Percentiles rank a stretch among this genome's conserved stretches.
These are phyloP conservation scores for Monilinia vaccinii-corymbosi DNA, from an alignment of 2,329 filamentous ascomycete genomes.

Conservation along the genomic window DNA sequence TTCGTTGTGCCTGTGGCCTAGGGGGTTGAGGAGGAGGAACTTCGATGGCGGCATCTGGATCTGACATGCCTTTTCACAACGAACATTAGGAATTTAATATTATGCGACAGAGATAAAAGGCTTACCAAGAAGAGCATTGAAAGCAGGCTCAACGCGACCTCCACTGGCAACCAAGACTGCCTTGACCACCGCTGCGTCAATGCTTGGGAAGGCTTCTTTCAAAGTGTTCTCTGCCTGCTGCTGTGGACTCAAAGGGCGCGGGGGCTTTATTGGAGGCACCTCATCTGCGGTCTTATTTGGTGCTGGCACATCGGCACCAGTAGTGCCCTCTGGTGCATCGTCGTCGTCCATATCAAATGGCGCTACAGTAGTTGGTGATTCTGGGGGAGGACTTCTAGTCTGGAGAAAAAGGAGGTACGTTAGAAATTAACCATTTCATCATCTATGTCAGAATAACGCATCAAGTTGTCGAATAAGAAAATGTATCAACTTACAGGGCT, in stretches of 20 bases:
- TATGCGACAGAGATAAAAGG: background rate
- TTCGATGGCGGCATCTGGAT: slow-evolving; percentile 59
- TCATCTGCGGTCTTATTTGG: slow-evolving; percentile 36
- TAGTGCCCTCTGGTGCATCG: slow-evolving; percentile 52
- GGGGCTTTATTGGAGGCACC: slow-evolving; percentile 64
- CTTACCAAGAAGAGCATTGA: slow-evolving; percentile 83
- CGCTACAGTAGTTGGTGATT: slow-evolving; percentile 57
- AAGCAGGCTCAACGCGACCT: slow-evolving; percentile 84
- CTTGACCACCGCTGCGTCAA: slow-evolving; percentile 73
- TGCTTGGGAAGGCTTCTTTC: slow-evolving; percentile 84
- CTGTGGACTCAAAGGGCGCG: slow-evolving; percentile 69
- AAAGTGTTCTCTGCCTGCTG: slow-evolving; percentile 82
- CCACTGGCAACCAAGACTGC: slow-evolving; percentile 80
- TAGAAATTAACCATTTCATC: background rate
- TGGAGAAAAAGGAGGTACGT: background rate
- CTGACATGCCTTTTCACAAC: slow-evolving; percentile 58
- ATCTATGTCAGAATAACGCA: slow-evolving; percentile 1
- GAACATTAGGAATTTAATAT: slow-evolving; percentile 4
- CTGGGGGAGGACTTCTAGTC: slow-evolving; percentile 29
- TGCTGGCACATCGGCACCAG: slow-evolving; percentile 37
- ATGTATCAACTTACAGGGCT: slow-evolving; percentile 6
- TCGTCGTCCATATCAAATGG: slow-evolving; percentile 64
- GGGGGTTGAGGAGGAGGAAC: slow-evolving; percentile 63
- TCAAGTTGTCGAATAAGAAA: slow-evolving; percentile 5
- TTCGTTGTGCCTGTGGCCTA: slow-evolving; percentile 56